Conservation (phyloP, 2,329 filamentous ascomycete genomes). For the Clonostachys rosea region DNA sequence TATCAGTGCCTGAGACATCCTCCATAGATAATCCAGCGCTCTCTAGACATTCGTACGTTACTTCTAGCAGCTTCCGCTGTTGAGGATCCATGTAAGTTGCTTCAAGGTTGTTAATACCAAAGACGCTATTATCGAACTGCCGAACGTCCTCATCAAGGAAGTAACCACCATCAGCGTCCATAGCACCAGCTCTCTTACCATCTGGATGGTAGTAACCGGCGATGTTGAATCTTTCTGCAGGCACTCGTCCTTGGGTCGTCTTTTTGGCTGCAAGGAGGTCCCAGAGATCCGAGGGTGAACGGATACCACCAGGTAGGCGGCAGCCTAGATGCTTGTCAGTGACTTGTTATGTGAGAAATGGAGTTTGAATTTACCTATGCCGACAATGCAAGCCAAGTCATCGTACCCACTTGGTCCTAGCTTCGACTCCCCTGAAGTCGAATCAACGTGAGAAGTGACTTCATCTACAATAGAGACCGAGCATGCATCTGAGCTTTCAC, state of each 20-base stretch:
- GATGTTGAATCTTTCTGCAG: slow-evolving; percentile 1
- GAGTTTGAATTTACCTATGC: background rate
- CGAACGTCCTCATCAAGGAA: slow-evolving; percentile 4
- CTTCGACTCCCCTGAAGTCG: no score
- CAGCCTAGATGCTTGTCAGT: background rate
- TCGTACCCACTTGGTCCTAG: no score
- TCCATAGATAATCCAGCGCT: slow-evolving; percentile 7
- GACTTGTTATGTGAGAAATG: background rate
- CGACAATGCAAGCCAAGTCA: background rate
- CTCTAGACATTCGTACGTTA: slow-evolving; percentile 11
- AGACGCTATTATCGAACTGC: slow-evolving; percentile 5
- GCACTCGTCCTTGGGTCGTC: slow-evolving; percentile 2
- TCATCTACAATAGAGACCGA: no score
- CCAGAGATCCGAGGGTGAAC: slow-evolving; percentile 7
- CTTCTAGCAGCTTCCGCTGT: slow-evolving; percentile 12
- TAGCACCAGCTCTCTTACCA: background rate
- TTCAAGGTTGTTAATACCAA: slow-evolving; percentile 4
- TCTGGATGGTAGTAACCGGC: slow-evolving; percentile 1
- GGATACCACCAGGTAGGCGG: slow-evolving; percentile 3
- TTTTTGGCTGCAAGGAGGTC: slow-evolving; percentile 6
- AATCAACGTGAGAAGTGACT: no score
- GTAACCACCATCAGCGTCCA: background rate
- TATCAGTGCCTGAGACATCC: background rate
- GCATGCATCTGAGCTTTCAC: no score
- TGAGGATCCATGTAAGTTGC: slow-evolving; percentile 5